Conservation (phyloP, 768 basidiomycete genomes). For the Polyporus arcularius region DNA sequence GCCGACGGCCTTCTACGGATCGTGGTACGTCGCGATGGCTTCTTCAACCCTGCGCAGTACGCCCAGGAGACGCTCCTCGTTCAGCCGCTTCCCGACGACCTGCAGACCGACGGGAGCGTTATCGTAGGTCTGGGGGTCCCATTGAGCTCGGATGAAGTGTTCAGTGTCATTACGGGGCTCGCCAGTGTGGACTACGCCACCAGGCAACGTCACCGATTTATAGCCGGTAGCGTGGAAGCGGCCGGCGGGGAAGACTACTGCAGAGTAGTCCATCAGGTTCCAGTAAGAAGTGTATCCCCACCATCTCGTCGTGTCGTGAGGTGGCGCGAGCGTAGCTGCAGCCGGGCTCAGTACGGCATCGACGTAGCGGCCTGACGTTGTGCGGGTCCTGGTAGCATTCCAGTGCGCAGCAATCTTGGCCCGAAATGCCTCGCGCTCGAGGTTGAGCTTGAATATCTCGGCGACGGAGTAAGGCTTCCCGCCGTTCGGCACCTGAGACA, state of each 20-base stretch:
- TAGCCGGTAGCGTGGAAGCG: slow-evolving; percentile 32
- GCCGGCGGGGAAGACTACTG: slow-evolving; percentile 49
- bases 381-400: slow-evolving; percentile 41
- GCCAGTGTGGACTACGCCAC: slow-evolving; percentile 5
- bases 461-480: slow-evolving; percentile 39
- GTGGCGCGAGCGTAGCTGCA: slow-evolving; percentile 48
- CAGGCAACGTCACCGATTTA: slow-evolving; percentile 13
- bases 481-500: slow-evolving; percentile 40
- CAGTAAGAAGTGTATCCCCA: slow-evolving; percentile 55
- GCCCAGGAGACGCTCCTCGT: slow-evolving; percentile 51
- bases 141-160: slow-evolving; percentile 37
- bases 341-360: slow-evolving; percentile 51
- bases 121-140: slow-evolving; percentile 43
- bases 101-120: slow-evolving; percentile 49
- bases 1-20: slow-evolving; percentile 5
- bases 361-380: slow-evolving; percentile 44
- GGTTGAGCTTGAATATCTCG: slow-evolving; percentile 47
- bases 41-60: slow-evolving; percentile 44
- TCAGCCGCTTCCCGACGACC: slow-evolving; percentile 50
- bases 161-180: slow-evolving; percentile 39
- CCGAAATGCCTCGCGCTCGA: slow-evolving; percentile 45
- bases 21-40: slow-evolving; percentile 18
- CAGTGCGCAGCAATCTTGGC: slow-evolving; percentile 43
- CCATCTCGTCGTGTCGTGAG: slow-evolving; percentile 49
- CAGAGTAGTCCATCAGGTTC: slow-evolving; percentile 53